Conservation (phyloP, 2,329 filamentous ascomycete genomes). For the Sclerotinia trifoliorum region DNA sequence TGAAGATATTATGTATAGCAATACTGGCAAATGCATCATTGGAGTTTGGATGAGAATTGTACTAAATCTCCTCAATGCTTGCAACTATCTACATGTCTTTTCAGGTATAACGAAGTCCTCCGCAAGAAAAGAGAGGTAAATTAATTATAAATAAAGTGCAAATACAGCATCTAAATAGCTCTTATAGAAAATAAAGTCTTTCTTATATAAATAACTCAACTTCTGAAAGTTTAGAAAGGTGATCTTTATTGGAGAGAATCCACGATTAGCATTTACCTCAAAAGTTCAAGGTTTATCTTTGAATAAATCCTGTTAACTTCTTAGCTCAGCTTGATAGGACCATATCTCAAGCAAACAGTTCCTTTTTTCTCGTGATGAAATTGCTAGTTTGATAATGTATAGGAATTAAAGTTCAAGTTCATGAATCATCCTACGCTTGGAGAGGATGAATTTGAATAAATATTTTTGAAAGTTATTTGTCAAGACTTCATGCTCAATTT, state of each 20-base stretch:
- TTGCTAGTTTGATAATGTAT: fast-evolving
- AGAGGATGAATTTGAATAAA: not conserved
- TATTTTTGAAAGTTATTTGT: not conserved
- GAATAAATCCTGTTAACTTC: not conserved
- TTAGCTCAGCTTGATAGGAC: not conserved
- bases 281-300: not conserved
- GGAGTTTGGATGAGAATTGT: too few species aligned
- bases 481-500: not conserved
- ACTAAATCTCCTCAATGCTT: too few species aligned
- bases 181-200: not conserved
- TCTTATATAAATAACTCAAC: not conserved
- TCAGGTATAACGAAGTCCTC: too few species aligned
- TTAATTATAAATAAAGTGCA: too few species aligned
- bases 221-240: not conserved
- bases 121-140: too few species aligned
- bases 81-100: too few species aligned
- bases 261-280: not conserved
- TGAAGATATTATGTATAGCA: too few species aligned
- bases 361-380: not conserved
- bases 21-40: too few species aligned
- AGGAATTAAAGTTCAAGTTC: not conserved
- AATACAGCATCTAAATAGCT: too few species aligned
- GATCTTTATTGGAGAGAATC: too few species aligned
- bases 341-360: not conserved
- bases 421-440: not conserved